Evolutionary conservation across 768 basidiomycete genomes (phyloP), one percentile per base, ranked within the genome.

Genomic region (Scleroderma bovista): DNA sequence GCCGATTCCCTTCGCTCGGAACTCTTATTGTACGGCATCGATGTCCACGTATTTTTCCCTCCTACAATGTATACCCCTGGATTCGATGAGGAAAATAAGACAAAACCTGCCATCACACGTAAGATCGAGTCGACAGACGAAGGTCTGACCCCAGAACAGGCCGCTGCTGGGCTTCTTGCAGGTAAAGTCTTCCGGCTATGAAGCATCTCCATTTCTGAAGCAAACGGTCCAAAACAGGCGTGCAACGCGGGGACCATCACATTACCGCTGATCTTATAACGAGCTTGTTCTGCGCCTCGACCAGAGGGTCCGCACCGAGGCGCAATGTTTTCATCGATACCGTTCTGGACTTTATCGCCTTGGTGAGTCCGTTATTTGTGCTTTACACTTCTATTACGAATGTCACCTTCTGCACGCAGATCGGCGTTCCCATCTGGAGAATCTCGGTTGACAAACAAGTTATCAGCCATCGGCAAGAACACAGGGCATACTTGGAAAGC

Each of bases 1-100:
- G 89, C 88, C 13, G 93, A 96, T 51, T 77, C 84, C 0, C 74
- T 96, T 13, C 83, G 86, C 8, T 85, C 81, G 22, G 93, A 95
- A 60, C 71, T 91, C 44, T 69, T 83, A 53, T 72, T 93, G 7
- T 92, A 94, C 62, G 78, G 76, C 44, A 87, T 91, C 60, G 72
- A 75, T 46, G 78, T 91, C 6, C 90, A 93, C 55, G 79, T 89
- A 39, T 91, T 82, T 69, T 84, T 90, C 69, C 91, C 93, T 0
- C 77, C 77, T 1, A 89, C 89, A 1, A 94, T 96, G 72, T 78
- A 72, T 55, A 81, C 81, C 0, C 84, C 89, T 0, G 90, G 92
- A 0, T 87, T 73, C 53, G 82, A 85, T 16, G 75, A 79, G 50
- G 93, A 94, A 63, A 83, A 88, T 63, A 77, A 75, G 58, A 76